Percentiles rank a stretch among this genome's conserved stretches.
phyloP scores from a whole-genome alignment of 1,284 basidiomycete genomes.

The Austroboletus novae-zelandiae region DNA sequence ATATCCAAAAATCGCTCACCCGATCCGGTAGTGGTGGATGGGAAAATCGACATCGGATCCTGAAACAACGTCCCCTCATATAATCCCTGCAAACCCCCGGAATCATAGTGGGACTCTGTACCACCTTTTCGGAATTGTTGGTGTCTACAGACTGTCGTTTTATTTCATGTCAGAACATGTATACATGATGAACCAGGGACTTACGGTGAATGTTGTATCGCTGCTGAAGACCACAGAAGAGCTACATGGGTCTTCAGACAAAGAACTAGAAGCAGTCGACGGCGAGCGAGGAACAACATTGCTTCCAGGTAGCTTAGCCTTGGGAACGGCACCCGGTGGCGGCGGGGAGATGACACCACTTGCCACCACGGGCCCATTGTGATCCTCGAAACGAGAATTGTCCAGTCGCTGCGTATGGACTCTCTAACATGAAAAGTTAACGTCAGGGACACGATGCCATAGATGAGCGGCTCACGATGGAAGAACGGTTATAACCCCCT shows the following conservation, averaged over 20 bases:
- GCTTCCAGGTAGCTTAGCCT: slow-evolving; percentile 3
- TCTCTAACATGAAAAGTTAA: slow-evolving; percentile 7
- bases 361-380: slow-evolving; percentile 1
- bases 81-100: slow-evolving; percentile 4
- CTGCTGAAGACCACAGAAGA: slow-evolving; percentile 11
- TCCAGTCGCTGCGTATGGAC: not conserved
- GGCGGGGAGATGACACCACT: slow-evolving; percentile 11
- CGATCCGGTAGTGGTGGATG: slow-evolving; percentile 7
- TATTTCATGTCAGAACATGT: not conserved
- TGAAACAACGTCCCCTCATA: not conserved
- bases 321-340: not conserved
- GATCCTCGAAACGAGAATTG: not conserved
- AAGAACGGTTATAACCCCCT: not conserved
- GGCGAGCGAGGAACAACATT: slow-evolving; percentile 17
- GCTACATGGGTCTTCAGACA: slow-evolving; percentile 19
- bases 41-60: not conserved
- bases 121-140: slow-evolving; percentile 4
- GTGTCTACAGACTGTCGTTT: slow-evolving; percentile 18
- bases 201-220: slow-evolving; percentile 23
- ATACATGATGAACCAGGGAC: not conserved
- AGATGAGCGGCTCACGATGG: not conserved
- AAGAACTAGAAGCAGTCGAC: slow-evolving; percentile 6
- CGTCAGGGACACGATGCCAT: not conserved
- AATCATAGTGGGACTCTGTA: not conserved
- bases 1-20: slow-evolving; percentile 4